phyloP scores from a whole-genome alignment of 805 yeast genomes.

The Metschnikowia continentalis region DNA sequence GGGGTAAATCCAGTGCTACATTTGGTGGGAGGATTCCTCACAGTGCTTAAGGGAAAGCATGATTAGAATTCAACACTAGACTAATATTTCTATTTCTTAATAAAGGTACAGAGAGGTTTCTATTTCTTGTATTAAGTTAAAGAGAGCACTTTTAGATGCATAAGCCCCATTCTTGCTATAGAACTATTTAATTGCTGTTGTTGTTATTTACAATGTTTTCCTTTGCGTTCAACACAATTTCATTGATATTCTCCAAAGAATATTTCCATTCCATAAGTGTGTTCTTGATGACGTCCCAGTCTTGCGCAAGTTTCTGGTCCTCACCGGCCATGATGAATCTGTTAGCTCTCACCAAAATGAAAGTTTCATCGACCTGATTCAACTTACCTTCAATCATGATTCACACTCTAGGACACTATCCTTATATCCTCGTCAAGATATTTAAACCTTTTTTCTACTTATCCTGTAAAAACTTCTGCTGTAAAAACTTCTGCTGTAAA shows the following conservation, averaged over 20 bases:
- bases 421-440: no score
- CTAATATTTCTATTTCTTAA: no score
- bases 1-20: no score
- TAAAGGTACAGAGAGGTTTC: neutral
- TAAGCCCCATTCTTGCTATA: neutral
- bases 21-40: conserved; percentile 88
- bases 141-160: conserved; percentile 1
- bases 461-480: no score
- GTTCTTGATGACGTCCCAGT: conserved; percentile 33
- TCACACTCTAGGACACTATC: no score
- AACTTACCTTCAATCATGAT: conserved; percentile 44
- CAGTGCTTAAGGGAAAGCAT: conserved; percentile 61
- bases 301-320: conserved; percentile 23
- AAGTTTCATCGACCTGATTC: conserved; percentile 39
- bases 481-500: no score
- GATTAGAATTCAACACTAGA: conserved; percentile 14
- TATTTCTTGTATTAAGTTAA: neutral
- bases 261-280: conserved; percentile 37
- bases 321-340: conserved; percentile 39
- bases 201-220: conserved; percentile 35
- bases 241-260: conserved; percentile 38
- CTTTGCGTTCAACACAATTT: conserved; percentile 39
- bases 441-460: no score
- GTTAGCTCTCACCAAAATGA: conserved; percentile 38
- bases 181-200: conserved; percentile 14